Evolutionary conservation across 345 rosid species (phyloP), one percentile per base, ranked within the genome.

Genomic region (Firmiana major): DNA sequence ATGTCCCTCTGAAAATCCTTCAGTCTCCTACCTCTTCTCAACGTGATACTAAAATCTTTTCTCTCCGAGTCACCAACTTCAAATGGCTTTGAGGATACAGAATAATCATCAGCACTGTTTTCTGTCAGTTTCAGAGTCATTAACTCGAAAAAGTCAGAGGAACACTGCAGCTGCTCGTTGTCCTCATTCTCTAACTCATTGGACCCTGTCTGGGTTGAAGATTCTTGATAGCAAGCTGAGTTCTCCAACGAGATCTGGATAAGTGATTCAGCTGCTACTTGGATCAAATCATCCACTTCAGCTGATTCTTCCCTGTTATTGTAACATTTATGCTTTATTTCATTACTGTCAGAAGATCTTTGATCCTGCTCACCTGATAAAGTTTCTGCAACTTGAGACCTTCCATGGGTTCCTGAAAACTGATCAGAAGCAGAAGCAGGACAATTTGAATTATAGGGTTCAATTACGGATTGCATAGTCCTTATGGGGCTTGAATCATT

Each of bases 1-100:
- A 93, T 91, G 83, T 93, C 97, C 77, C 77, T 88, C 58, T 87
- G 96, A 69, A 93, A 93, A 80, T 93, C 93, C 84, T 93, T 93
- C 91, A 93, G 54, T 75, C 97, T 87, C 72, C 97, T 85, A 24
- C 97, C 97, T 76, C 97, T 84, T 82, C 90, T 91, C 83, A 88
- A 75, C 83, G 86, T 93, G 40, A 80, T 13, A 72, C 92, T 76
- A 57, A 83, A 77, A 78, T 90, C 90, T 76, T 88, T 90, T 48
- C 73, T 83, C 60, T 80, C 87, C 0, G 36, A 67, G 38, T 78
- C 85, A 36, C 78, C 80, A 17, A 83, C 68, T 81, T 91, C 92
- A 21, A 82, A 80, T 34, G 90, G 86, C 86, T 78, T 90, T 45
- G 96, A 93, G 28, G 94, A 79, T 67, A 87, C 87, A 7, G 82